Evolutionary conservation across 2,329 filamentous ascomycete genomes (phyloP), one percentile per base, ranked within the genome.

Genomic region (Aspergillus sp.): DNA sequence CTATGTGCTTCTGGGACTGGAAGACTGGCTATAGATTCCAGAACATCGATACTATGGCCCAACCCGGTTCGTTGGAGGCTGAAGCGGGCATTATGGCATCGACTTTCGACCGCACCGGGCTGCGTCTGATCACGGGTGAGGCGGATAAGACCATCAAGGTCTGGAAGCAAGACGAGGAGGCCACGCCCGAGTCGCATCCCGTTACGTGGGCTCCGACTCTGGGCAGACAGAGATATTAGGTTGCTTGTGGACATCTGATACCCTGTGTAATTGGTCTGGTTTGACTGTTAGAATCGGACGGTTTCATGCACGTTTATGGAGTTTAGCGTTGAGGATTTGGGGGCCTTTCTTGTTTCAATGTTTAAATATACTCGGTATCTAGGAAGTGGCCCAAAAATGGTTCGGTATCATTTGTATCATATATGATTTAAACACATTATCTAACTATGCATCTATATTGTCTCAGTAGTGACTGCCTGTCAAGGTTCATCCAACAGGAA

Each of bases 71-170:
- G 16, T 77, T 99, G 20, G 92, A 97, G 64, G 94, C 94, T 5
- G 94, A 99, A 74, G 87, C 90, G 5, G 95, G 95, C 49, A 85
- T 99, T 61, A 96, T 99, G 87, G 90, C 88, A 67, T 91, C 89
- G 13, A 96, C 87, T 0, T 99, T 95, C 67, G 94, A 99, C 66
- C 83, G 82, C 54, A 96, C 92, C 0, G 94, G 94, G 0, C 68
- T 96, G 65, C 83, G 94, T 61, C 77, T 99, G 62, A 95, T 99
- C 58, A 92, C 89, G 17, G 95, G 95, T 43, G 94, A 99, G 74
- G 90, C 91, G 5, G 94, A 99, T 70, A 99, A 99, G 81, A 96
- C 92, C 0, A 96, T 96, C 71, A 97, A 99, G 82, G 84, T 99
- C 52, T 99, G 94, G 94, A 95, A 92, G 72, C 88, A 87, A 61